Base-by-base conservation (phyloP, 2,329 filamentous ascomycete species). In the Beauveria sp. region DNA sequence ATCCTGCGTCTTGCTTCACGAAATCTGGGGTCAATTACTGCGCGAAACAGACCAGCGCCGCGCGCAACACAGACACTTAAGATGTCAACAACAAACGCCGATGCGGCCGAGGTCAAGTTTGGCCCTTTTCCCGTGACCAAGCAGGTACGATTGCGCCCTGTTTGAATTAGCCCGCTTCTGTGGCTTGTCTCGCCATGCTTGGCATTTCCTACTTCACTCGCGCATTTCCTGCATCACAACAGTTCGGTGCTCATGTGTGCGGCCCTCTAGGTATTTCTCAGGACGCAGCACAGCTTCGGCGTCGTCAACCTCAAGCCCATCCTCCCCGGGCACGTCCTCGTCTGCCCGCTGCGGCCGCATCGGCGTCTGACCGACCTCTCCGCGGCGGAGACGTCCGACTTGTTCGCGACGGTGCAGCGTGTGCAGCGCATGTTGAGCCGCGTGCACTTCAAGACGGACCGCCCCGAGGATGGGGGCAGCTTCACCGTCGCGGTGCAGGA, bases 401-500 rank as follows among this genome's bases (percentile, higher is more conserved):
- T 99, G 24, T 96, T 97, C 77, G 74, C 82, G n/a, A 88, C 93
- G 1, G 92, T 96, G 30, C 91, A 95, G 73, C 85, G 86, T 46
- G 87, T 96, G 6, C 88, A 93, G 68, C 83, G 82, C 52, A 92
- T 96, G 78, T 81, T 97, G 12, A 83, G 83, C 0, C 75, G 73
- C 18, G 73, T 77, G 42, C 86, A 86, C 70, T 86, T 87, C 9
- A 79, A 34, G 73, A 86, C 64, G 81, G 83, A 71, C 71, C 58
- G 68, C 47, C 71, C 75, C 10, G 75, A 81, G 40, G 88, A 86
- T 6, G 50, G 50, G 3, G 86, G 90, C 10, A 89, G 90, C 63
- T 88, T 98, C 76, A 98, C 96, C 71, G 87, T 99, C 55, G 93
- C 93, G 0, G 83, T 99, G n/a, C 95, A 99, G 73, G 95, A 99